Conservation (phyloP, 2,329 filamentous ascomycete genomes). For the Verticillium isaacii region DNA sequence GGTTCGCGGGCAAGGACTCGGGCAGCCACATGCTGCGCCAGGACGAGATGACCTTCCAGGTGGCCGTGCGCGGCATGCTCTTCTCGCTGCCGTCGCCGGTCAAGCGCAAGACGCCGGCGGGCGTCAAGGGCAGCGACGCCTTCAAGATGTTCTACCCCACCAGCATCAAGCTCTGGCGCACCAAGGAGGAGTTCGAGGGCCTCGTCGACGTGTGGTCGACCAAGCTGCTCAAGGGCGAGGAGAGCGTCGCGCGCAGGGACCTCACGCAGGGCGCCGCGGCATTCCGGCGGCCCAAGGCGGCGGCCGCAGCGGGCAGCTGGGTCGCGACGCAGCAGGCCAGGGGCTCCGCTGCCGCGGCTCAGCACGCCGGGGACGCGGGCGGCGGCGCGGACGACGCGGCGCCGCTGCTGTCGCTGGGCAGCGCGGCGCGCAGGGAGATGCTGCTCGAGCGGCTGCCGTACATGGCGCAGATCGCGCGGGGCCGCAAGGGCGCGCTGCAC, state of each 20-base stretch:
- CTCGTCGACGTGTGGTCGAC: conserved; percentile 66
- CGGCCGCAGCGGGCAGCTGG: conserved; percentile 21
- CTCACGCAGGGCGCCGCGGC: conserved; percentile 41
- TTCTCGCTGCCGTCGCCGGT: conserved; percentile 85
- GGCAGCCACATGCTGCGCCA: conserved; percentile 76
- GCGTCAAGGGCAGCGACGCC: conserved; percentile 51
- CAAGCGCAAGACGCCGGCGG: conserved; percentile 54
- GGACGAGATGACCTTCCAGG: conserved; percentile 91
- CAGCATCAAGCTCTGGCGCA: conserved; percentile 77
- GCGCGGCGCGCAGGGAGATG: conserved; percentile 65
- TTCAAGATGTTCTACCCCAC: conserved; percentile 92
- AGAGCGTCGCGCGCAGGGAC: conserved; percentile 26
- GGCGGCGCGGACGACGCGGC: conserved; percentile 13
- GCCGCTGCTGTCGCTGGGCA: conserved; percentile 55
- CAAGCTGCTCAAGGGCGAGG: conserved; percentile 53
- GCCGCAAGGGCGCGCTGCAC: conserved; percentile 28
- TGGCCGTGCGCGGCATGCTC: conserved; percentile 79
- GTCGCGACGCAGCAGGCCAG: conserved; percentile 13
- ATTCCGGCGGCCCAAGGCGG: conserved; percentile 38
- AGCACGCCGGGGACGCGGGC: background rate
- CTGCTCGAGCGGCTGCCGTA: conserved; percentile 86
- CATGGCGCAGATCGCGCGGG: conserved; percentile 61
- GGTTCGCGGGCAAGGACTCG: conserved; percentile 47
- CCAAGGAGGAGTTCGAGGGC: conserved; percentile 75
- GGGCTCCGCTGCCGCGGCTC: background rate